Percentiles rank a stretch among this genome's conserved stretches.
Evolutionary conservation across 768 basidiomycete genomes (phyloP).

Genomic region (Podaxis sp.): DNA sequence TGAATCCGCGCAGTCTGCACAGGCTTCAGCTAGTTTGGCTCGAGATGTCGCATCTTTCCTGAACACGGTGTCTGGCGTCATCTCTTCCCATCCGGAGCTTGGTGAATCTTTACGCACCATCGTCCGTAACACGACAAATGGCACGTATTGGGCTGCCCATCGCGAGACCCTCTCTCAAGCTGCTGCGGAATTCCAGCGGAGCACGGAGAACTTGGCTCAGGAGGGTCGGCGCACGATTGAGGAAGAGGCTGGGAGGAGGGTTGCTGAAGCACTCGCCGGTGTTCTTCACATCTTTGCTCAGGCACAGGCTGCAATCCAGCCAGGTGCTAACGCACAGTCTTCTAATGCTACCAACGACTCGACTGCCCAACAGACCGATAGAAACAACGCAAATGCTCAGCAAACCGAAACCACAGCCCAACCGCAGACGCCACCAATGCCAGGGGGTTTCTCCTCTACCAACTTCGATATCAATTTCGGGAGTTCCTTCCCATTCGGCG

Average conservation of each 20-base stretch:
- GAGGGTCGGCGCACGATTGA: conserved; percentile 52
- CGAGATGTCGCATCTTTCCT: conserved; percentile 67
- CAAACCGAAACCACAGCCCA: conserved; percentile 12
- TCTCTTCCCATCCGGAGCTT: conserved; percentile 70
- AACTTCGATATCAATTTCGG: neutral
- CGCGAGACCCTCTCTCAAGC: conserved; percentile 58
- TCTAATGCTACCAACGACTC: conserved; percentile 19
- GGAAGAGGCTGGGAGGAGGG: conserved; percentile 61
- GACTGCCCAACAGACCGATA: neutral
- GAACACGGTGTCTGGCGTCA: conserved; percentile 49
- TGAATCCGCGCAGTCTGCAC: conserved; percentile 22
- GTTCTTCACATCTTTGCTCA: conserved; percentile 57
- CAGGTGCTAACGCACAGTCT: conserved; percentile 14
- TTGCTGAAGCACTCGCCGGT: conserved; percentile 61
- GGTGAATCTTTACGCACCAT: conserved; percentile 68
- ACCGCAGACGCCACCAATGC: conserved; percentile 15
- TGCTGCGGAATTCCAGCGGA: conserved; percentile 52
- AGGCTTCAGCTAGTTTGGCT: conserved; percentile 47
- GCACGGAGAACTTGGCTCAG: conserved; percentile 41
- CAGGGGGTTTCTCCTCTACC: conserved; percentile 4
- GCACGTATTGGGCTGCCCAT: conserved; percentile 69
- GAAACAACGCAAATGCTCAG: neutral
- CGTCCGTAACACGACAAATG: conserved; percentile 57
- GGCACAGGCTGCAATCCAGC: conserved; percentile 14
- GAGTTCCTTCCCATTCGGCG: neutral